Conservation (phyloP, 139 green algal genomes). For the Diplosphaera chodatii region DNA sequence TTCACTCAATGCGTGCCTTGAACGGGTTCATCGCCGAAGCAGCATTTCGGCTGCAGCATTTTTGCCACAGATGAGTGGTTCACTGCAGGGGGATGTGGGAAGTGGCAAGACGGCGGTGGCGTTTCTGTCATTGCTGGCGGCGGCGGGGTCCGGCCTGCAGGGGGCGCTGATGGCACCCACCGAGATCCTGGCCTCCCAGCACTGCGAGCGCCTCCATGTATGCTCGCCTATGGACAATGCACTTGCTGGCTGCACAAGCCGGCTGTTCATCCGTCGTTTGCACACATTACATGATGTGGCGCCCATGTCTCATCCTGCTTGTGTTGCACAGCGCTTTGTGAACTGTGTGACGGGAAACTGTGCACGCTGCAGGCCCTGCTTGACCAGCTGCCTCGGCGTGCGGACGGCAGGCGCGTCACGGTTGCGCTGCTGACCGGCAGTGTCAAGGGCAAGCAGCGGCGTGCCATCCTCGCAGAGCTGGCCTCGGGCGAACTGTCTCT, state of each 20-base stretch:
- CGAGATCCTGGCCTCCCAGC: conserved; percentile 47
- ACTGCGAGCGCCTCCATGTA: neutral
- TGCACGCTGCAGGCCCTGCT: conserved; percentile 25
- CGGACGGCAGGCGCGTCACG: conserved; percentile 22
- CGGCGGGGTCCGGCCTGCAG: conserved; percentile 63
- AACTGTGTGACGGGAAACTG: no score
- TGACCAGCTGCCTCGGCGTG: conserved; percentile 43
- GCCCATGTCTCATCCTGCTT: no score
- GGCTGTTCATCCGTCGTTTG: no score
- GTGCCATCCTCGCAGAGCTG: conserved; percentile 10
- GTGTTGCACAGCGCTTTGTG: no score
- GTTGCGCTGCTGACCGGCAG: conserved; percentile 40
- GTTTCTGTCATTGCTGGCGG: conserved; percentile 69
- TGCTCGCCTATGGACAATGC: no score
- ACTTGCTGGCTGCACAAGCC: no score
- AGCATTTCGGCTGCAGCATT: no score
- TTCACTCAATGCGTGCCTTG: no score
- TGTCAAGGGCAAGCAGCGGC: conserved; percentile 15
- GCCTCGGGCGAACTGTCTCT: conserved; percentile 1
- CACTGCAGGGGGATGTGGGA: conserved; percentile 85
- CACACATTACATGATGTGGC: no score
- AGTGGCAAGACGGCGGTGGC: conserved; percentile 92
- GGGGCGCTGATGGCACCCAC: conserved; percentile 84
- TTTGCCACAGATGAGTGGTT: neutral
- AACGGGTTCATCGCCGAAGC: no score